These are phyloP conservation scores for Cymbidium sinense DNA, from an alignment of 106 monocot species.

Conservation along the genomic window DNA sequence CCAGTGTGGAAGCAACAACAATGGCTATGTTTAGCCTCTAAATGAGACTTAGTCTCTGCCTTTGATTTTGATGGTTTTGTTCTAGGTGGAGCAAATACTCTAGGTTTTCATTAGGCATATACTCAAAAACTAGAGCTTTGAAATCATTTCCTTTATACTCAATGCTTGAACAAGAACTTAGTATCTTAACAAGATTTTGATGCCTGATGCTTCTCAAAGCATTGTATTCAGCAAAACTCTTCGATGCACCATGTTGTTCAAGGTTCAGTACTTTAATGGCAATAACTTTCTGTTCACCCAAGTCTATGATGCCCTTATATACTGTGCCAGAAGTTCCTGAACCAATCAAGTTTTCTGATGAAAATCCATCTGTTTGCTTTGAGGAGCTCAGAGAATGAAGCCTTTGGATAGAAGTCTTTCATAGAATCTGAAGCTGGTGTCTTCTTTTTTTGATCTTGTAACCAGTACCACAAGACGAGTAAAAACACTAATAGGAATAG, in stretches of 20 bases:
- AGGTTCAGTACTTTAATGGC: conserved; percentile 48
- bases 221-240: conserved; percentile 43
- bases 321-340: conserved; percentile 17
- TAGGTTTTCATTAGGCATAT: conserved; percentile 32
- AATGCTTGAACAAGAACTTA: conserved; percentile 20
- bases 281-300: not conserved
- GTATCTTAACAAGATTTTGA: conserved; percentile 37
- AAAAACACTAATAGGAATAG: not conserved
- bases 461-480: not conserved
- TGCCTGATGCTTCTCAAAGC: conserved; percentile 24
- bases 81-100: conserved; percentile 23
- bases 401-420: not conserved
- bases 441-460: not conserved
- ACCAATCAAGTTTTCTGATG: conserved; percentile 27
- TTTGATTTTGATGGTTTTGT: not conserved
- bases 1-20: conserved; percentile 40
- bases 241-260: conserved; percentile 22
- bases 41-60: no score
- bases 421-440: not conserved
- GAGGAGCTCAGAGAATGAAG: conserved; percentile 1
- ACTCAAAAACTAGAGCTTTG: conserved; percentile 26
- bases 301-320: conserved; percentile 15
- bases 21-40: conserved; percentile 38
- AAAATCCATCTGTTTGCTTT: conserved; percentile 31
- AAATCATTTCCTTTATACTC: conserved; percentile 25